Evolutionary conservation across 139 green algal species (phyloP), one percentile per base, ranked within the genome.

Genomic region (Micromonas commoda): DNA sequence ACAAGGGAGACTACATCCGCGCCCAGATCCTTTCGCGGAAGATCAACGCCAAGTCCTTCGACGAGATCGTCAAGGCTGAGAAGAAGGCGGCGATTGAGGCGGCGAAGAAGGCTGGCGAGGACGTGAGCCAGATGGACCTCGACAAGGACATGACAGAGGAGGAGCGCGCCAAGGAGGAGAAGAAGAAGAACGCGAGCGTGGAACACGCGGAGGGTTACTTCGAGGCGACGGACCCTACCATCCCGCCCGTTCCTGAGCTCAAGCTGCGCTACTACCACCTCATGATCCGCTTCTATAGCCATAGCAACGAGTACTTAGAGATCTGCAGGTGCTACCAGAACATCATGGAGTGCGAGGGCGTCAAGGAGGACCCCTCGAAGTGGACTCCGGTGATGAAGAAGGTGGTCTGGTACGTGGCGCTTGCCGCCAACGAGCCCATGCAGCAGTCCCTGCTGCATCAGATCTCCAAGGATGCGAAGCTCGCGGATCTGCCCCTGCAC

Each of bases 11-110:
- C 86, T 97, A 87, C 80, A 83, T 97, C 52, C 77, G 82, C 54
- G 92, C 92, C 31, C 89, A 93, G 70, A 98, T 98, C 76, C 82
- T 98, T 53, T 87, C 87, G 24, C 90, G 90, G 76, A 98, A 99
- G 91, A 90, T 99, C 80, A 92, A 83, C 45, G 87, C 89, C 0
- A 81, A 82, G 51, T 91, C 92, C 6, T 99, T 99, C 85, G 76
- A 85, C 35, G 86, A 89, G 92, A 91, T 70, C 31, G 31, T 39
- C 28, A 32, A 34, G 34, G 3, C 53, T 19, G 33, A 53, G 20
- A 39, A 75, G 37, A 75, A 75, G 38, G 68, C n/a, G 31, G 33
- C 31, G 68, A 52, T 73, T 29, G 64, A 74, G n/a, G 26, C 21
- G 37, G 37, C n/a, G 6, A 80, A 78, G 75, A 75, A 76, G 9